Evolutionary conservation across 441 rosid genomes (phyloP), one percentile per base, ranked within the genome.

Genomic region (Rhodomyrtus psidioides): DNA sequence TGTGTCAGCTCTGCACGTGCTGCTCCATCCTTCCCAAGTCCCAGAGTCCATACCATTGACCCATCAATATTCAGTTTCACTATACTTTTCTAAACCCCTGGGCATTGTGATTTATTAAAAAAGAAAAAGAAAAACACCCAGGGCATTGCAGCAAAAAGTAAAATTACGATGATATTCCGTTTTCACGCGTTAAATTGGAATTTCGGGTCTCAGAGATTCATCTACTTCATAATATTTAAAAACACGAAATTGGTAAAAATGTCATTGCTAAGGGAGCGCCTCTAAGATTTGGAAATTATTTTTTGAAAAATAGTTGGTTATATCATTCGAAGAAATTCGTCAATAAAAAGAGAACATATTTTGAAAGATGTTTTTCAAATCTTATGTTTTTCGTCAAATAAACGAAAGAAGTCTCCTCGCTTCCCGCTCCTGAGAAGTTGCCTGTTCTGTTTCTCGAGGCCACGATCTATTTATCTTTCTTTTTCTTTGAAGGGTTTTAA

Each of bases 141-240:
- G 89, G 87, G 87, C 86, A 81, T 90, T 83, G 84, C 88, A 82
- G 89, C 85, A 87, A 88, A 85, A 87, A 88, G 82, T 87, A 85
- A 17, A 89, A 87, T 86, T 87, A 90, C 87, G 57, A 87, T 27
- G 88, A 94, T 91, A 91, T 92, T 91, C 93, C n/a, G 46, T 42
- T 14, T 51, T 12, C 83, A 44, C 26, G 70, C 27, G 39, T 59
- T 28, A 27, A 27, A 59, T 27, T 59, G 19, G 42, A 28, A 1
- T 60, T 60, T 28, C 42, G 74, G 42, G 17, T 60, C 74, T 60
- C 28, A 2, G 42, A 2, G 21, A 53, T 53, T 53, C 55, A 0
- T 53, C 55, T 53, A 4, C 19, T 53, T 16, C 21, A 15, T 49
- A 53, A 53, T 53, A 53, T 53, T 13, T 13, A 5, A 53, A 34